phyloP scores from a whole-genome alignment of 2,329 filamentous ascomycete genomes.

The Zymoseptoria crescenta region DNA sequence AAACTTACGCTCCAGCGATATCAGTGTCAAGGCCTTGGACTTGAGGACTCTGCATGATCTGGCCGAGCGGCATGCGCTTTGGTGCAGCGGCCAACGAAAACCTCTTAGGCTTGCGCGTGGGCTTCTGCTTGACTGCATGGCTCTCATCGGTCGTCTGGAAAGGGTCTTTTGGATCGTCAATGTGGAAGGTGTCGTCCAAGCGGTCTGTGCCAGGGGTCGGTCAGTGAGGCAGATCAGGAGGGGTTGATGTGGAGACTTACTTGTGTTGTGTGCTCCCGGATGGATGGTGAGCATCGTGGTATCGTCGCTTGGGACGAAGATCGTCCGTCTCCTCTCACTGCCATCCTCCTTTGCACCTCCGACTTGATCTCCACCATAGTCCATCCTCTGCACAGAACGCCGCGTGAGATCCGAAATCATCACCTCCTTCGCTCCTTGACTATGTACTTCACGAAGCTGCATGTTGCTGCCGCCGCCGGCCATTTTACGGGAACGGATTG shows the following conservation, averaged over 20 bases:
- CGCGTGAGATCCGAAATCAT: background rate
- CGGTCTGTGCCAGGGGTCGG: slow-evolving; percentile 13
- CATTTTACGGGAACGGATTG: slow-evolving; percentile 12
- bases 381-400: background rate
- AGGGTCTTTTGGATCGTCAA: slow-evolving; percentile 4
- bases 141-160: background rate
- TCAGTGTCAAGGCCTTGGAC: slow-evolving; percentile 25
- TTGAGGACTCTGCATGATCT: slow-evolving; percentile 12
- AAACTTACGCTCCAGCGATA: slow-evolving; percentile 34
- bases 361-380: background rate
- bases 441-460: background rate
- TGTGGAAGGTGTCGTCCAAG: slow-evolving; percentile 28
- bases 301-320: slow-evolving; percentile 44
- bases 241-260: background rate
- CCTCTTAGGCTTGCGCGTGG: slow-evolving; percentile 30
- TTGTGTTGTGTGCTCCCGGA: slow-evolving; percentile 34
- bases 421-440: slow-evolving; percentile 1
- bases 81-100: slow-evolving; percentile 38
- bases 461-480: background rate
- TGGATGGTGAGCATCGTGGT: slow-evolving; percentile 46
- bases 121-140: slow-evolving; percentile 3
- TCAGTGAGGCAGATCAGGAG: background rate
- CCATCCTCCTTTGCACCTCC: background rate
- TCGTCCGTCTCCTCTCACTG: slow-evolving; percentile 36
- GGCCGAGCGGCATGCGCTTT: slow-evolving; percentile 44